phyloP scores from a whole-genome alignment of 129 eudicot genomes.

The Flaveria ramosissima region DNA sequence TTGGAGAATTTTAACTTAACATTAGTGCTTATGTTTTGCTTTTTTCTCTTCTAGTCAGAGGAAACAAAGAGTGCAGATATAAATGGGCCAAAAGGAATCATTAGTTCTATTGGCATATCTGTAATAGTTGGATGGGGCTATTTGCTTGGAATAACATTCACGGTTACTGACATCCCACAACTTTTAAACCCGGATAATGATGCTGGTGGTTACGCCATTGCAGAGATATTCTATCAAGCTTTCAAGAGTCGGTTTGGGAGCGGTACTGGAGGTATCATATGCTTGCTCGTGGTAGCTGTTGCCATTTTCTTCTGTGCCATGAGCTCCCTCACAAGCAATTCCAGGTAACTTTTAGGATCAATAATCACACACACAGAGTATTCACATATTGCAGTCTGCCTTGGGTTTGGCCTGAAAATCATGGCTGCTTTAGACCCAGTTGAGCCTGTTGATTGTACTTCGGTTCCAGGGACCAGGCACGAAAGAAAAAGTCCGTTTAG shows the following conservation, averaged over 20 bases:
- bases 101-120: slow-evolving; percentile 90
- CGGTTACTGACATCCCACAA: slow-evolving; percentile 73
- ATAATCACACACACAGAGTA: slow-evolving; percentile 8
- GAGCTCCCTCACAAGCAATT: slow-evolving; percentile 98
- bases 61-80: slow-evolving; percentile 93
- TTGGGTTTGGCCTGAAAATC: not conserved
- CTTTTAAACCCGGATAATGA: slow-evolving; percentile 63
- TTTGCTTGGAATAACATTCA: slow-evolving; percentile 86
- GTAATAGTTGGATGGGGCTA: slow-evolving; percentile 94
- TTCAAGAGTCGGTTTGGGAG: slow-evolving; percentile 81
- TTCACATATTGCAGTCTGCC: not conserved
- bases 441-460: not conserved
- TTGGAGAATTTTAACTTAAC: not conserved
- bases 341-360: slow-evolving; percentile 55
- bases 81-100: slow-evolving; percentile 95
- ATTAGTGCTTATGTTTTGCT: slow-evolving; percentile 14
- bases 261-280: slow-evolving; percentile 83
- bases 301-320: slow-evolving; percentile 96
- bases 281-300: slow-evolving; percentile 84
- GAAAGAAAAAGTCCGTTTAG: slow-evolving; percentile 4
- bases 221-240: slow-evolving; percentile 84
- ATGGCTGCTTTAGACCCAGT: not conserved
- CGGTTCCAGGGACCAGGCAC: not conserved
- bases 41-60: slow-evolving; percentile 63
- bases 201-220: slow-evolving; percentile 97